A percentile compares a stretch with the other conserved stretches of the same genome.
Conservation (phyloP, 805 yeast genomes). For the Lipomyces spencermartinsiae region DNA sequence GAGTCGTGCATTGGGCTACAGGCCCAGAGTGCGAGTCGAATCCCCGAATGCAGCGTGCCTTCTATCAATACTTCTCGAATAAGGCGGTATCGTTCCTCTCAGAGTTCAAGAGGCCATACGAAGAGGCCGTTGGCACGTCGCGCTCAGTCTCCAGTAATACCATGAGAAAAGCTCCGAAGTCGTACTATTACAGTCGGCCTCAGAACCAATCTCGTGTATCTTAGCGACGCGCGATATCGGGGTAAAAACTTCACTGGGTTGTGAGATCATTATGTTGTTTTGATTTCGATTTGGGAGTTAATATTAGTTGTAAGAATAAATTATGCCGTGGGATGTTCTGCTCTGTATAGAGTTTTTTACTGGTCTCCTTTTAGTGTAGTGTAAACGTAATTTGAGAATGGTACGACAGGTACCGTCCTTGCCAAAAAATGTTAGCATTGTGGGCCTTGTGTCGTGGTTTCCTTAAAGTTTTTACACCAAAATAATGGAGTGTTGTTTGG, state of each 20-base stretch:
- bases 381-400: neutral
- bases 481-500: too few species aligned
- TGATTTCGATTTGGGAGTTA: neutral
- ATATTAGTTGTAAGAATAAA: neutral
- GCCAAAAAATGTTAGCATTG: neutral
- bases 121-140: neutral
- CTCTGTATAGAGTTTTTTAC: neutral
- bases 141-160: neutral
- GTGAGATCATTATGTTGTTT: neutral
- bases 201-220: neutral
- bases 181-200: neutral
- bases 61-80: neutral
- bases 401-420: slow-evolving; percentile 1
- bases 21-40: neutral
- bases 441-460: neutral
- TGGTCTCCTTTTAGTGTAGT: neutral
- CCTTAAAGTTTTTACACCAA: neutral
- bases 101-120: slow-evolving; percentile 1
- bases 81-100: neutral
- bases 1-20: neutral
- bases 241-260: neutral
- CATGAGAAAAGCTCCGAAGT: neutral
- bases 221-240: neutral
- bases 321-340: neutral
- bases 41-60: neutral